Conservation (phyloP, 176 grass and related monocot genomes). For the Elymus sibiricus region DNA sequence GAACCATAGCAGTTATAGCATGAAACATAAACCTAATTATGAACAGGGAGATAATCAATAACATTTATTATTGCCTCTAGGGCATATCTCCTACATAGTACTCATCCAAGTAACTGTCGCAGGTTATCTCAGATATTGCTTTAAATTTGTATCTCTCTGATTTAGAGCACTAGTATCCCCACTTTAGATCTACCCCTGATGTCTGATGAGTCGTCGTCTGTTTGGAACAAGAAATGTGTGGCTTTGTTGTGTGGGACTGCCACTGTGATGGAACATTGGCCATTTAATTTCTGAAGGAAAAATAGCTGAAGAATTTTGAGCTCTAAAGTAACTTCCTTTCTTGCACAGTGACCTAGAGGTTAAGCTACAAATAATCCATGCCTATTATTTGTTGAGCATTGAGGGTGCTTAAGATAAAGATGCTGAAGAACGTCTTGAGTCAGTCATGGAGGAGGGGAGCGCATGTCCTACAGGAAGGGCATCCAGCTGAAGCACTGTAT, state of each 20-base stretch:
- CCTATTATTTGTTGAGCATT: neutral
- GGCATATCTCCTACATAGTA: too few relatives aligned
- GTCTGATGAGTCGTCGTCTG: neutral
- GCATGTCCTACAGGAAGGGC: neutral
- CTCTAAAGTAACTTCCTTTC: neutral
- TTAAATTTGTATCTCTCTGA: too few relatives aligned
- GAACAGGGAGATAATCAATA: too few relatives aligned
- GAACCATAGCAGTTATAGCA: too few relatives aligned
- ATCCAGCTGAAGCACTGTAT: slow-evolving; percentile 8
- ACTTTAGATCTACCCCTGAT: neutral
- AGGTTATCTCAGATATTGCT: too few relatives aligned
- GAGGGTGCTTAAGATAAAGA: slow-evolving; percentile 5
- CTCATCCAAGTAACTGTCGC: too few relatives aligned
- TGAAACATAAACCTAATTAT: too few relatives aligned
- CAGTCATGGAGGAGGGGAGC: slow-evolving; percentile 44
- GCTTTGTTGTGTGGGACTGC: neutral
- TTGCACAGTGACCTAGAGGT: neutral
- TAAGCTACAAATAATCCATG: neutral
- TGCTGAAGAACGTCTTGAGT: slow-evolving; percentile 48
- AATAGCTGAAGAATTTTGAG: neutral
- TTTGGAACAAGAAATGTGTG: neutral
- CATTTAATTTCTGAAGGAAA: neutral
- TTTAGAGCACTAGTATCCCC: too few relatives aligned
- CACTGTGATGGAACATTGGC: too few relatives aligned
- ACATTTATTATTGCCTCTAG: too few relatives aligned